phyloP scores from a whole-genome alignment of 139 green algal species.

The Tetraselmis striata region DNA sequence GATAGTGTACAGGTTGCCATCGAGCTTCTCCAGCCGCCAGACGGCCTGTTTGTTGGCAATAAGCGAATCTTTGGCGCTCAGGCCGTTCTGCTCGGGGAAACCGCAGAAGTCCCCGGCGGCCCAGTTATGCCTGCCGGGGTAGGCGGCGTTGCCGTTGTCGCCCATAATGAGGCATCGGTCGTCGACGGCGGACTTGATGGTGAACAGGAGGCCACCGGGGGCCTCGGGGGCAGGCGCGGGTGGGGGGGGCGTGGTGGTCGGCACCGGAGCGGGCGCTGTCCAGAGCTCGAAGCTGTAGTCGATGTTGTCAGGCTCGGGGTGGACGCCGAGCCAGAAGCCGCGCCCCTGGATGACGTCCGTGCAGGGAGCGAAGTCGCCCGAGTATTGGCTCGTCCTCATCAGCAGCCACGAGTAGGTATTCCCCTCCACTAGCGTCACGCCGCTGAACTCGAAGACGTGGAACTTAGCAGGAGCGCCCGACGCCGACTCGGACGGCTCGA shows the following conservation, averaged over 20 bases:
- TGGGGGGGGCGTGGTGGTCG: not conserved
- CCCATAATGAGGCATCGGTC: not conserved
- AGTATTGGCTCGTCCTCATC: not conserved
- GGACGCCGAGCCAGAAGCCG: not conserved
- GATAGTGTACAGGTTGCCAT: not conserved
- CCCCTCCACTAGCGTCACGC: not conserved
- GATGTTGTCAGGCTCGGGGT: not conserved
- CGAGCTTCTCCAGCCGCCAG: not conserved
- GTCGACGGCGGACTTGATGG: not conserved
- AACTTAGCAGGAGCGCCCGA: not conserved
- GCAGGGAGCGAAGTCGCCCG: not conserved
- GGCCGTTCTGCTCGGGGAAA: not conserved
- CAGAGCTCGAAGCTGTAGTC: not conserved
- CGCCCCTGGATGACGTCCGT: not conserved
- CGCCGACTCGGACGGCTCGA: not conserved
- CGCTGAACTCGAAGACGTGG: not conserved
- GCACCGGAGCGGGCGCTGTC: not conserved
- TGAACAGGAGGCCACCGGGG: not conserved
- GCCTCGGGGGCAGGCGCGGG: not conserved
- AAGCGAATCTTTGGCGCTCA: not conserved
- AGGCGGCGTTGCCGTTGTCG: not conserved
- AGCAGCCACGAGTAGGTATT: not conserved
- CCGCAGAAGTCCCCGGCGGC: not conserved
- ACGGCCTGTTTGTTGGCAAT: not conserved
- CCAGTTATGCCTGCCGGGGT: not conserved